Evolutionary conservation across 2,329 filamentous ascomycete species (phyloP), one percentile per base, ranked within the genome.

Genomic region (Monosporascus sp.): DNA sequence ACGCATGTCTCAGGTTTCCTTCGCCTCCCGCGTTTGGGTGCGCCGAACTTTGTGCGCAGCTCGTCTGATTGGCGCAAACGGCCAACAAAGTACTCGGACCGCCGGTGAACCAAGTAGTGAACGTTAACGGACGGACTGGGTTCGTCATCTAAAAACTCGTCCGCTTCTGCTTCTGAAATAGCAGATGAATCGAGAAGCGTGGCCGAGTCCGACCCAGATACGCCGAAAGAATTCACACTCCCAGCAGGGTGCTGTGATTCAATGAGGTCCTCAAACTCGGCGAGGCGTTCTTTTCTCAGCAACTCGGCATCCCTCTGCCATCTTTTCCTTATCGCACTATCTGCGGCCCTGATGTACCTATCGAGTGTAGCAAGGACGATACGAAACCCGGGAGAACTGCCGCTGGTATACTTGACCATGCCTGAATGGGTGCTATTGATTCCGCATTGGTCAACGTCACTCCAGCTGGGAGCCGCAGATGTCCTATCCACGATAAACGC

Each of bases 1-100:
- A 56, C 55, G 27, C 55, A 55, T 9, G 52, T 37, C n/a, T 55
- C 54, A 6, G 55, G 52, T n/a, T 55, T 56, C 5, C 44, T 48
- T 31, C 52, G 20, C 20, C 22, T 41, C n/a, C 22, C 37, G 31
- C 27, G 37, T 11, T 31, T 27, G 4, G 43, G 14, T 37, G 35
- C 19, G 26, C 46, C 40, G 19, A 55, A 50, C 20, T 14, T 43
- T 14, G 41, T 19, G 8, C 16, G 40, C 17, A 55, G 45, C 4
- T 37, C 7, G 26, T 50, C 50, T n/a, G 37, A 45, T 20, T 52
- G 50, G 16, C 44, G 48, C 9, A 49, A 38, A 16, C 54, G 49
- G 17, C 52, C 55, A 14, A 56, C 37, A 45, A 52, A 56, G 24
- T 54, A 56, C 3, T 52, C 55, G 7, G 52, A 54, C 22, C 52